phyloP scores from a whole-genome alignment of 352 stramenopile species.

The Plasmopara viticola region DNA sequence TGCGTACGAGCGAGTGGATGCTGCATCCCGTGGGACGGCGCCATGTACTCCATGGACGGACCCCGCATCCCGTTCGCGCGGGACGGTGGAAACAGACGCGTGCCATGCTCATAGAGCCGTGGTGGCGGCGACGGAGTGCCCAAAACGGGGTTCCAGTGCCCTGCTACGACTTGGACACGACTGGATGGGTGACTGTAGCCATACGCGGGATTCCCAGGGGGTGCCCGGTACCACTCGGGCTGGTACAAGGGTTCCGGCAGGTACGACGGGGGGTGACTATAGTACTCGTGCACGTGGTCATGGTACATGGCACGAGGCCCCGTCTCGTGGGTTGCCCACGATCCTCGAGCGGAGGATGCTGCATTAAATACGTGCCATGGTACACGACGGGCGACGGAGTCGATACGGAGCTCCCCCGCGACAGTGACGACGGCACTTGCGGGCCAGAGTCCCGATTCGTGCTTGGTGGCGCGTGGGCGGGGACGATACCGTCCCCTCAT shows the following conservation, averaged over 20 bases:
- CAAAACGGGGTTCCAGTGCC: constrained; percentile 39
- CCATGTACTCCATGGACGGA: neutral
- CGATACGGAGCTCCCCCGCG: neutral
- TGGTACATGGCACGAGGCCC: constrained; percentile 33
- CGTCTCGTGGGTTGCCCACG: constrained; percentile 46
- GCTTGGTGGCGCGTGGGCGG: neutral
- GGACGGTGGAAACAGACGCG: constrained; percentile 6
- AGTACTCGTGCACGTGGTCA: constrained; percentile 45
- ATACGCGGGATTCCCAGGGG: constrained; percentile 21
- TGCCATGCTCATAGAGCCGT: constrained; percentile 26
- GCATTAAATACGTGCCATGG: constrained; percentile 26
- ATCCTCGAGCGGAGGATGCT: constrained; percentile 25
- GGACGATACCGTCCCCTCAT: constrained; percentile 4
- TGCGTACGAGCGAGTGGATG: constrained; percentile 19
- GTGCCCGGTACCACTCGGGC: constrained; percentile 26
- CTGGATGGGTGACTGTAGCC: constrained; percentile 22
- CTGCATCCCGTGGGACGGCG: constrained; percentile 16
- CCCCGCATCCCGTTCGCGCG: constrained; percentile 39
- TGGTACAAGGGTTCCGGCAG: constrained; percentile 14
- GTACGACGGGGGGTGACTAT: constrained; percentile 29
- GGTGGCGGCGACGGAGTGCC: constrained; percentile 19
- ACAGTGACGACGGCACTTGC: neutral
- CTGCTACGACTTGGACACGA: constrained; percentile 24
- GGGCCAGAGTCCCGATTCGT: neutral
- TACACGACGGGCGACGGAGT: constrained; percentile 24